These are phyloP conservation scores for Filosporella fistucella DNA, from an alignment of 495 filamentous ascomycete genomes.

Conservation along the genomic window DNA sequence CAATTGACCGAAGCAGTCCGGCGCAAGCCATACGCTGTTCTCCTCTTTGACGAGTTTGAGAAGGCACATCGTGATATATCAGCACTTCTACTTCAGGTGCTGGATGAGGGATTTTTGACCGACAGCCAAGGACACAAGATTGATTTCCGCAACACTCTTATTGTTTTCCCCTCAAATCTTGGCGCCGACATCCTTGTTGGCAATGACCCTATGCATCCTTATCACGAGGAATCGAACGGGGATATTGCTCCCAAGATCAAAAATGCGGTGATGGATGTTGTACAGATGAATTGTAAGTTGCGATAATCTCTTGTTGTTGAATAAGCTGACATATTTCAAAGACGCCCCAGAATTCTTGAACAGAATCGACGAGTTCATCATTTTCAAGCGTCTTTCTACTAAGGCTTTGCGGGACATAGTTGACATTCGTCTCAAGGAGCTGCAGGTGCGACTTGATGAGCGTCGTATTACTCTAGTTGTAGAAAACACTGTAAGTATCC, in stretches of 20 bases:
- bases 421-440: constrained; percentile 82
- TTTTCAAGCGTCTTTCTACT: constrained; percentile 80
- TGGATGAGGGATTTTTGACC: constrained; percentile 95
- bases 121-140: constrained; percentile 94
- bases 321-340: constrained; percentile 30
- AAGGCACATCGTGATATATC: constrained; percentile 96
- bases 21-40: constrained; percentile 90
- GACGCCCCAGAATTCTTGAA: constrained; percentile 94
- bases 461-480: constrained; percentile 76
- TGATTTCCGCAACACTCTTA: constrained; percentile 93
- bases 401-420: constrained; percentile 86
- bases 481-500: too few species aligned
- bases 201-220: constrained; percentile 47
- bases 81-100: constrained; percentile 86
- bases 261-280: constrained; percentile 83
- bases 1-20: constrained; percentile 95
- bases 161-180: constrained; percentile 93
- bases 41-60: constrained; percentile 96
- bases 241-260: constrained; percentile 68
- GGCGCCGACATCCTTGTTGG: constrained; percentile 70
- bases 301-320: neutral
- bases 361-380: constrained; percentile 92
- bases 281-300: constrained; percentile 42
- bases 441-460: constrained; percentile 80
- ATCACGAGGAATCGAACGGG: constrained; percentile 53